Percentiles rank a stretch among this genome's conserved stretches.
phyloP scores from a whole-genome alignment of 495 filamentous ascomycete species.

The Neurospora cerealis region DNA sequence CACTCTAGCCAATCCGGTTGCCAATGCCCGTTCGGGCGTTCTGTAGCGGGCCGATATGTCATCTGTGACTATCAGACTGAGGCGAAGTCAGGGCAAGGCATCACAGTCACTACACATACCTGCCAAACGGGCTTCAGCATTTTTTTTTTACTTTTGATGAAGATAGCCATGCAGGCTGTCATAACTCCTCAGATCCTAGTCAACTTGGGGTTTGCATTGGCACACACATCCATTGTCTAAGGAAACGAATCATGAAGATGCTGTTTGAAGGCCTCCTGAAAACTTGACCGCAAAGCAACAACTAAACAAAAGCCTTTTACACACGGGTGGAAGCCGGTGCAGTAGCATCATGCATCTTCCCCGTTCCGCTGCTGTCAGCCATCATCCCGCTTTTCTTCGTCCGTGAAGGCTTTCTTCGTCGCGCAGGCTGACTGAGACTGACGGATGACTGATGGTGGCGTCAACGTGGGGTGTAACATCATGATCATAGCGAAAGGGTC shows the following conservation, averaged over 20 bases:
- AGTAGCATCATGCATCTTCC: conserved; percentile 18
- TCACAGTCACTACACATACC: background rate
- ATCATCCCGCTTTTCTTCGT: background rate
- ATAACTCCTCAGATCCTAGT: background rate
- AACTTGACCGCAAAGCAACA: background rate
- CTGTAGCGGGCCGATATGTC: background rate
- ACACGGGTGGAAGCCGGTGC: conserved; percentile 10
- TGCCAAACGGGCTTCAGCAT: background rate
- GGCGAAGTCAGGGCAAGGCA: background rate
- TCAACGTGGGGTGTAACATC: background rate
- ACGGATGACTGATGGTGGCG: background rate
- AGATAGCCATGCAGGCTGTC: background rate
- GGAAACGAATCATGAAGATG: background rate
- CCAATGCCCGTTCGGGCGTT: background rate
- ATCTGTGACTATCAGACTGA: background rate
- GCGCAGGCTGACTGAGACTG: background rate
- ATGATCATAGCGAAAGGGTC: background rate
- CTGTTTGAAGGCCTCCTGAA: background rate
- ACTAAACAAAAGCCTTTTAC: background rate
- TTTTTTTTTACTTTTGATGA: background rate
- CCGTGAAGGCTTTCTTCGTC: background rate
- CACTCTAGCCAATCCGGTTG: background rate
- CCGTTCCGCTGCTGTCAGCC: conserved; percentile 9
- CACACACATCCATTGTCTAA: conserved; percentile 10
- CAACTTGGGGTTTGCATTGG: conserved; percentile 1